Evolutionary conservation across 768 basidiomycete genomes (phyloP).

Genomic region (Tricholoma matsutake): DNA sequence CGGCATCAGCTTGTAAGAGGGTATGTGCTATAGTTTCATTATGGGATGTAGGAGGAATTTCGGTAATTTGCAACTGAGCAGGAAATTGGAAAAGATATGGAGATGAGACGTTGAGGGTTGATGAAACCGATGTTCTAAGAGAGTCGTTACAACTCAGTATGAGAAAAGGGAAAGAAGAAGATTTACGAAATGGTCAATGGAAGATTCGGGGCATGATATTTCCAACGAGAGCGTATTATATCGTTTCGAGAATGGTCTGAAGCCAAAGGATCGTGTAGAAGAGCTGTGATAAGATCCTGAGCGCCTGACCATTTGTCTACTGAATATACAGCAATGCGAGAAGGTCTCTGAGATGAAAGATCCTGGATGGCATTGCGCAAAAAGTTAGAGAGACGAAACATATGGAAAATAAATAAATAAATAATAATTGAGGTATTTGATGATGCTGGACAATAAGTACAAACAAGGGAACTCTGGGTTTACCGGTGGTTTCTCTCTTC

Average conservation of each 20-base stretch:
- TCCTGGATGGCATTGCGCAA: constrained; percentile 35
- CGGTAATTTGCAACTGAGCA: constrained; percentile 46
- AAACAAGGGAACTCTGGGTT: not conserved
- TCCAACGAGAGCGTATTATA: constrained; percentile 50
- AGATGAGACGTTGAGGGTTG: constrained; percentile 31
- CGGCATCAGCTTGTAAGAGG: constrained; percentile 51
- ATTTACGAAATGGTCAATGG: constrained; percentile 40
- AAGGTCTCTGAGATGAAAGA: constrained; percentile 32
- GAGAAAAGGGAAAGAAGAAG: constrained; percentile 28
- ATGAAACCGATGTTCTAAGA: not conserved
- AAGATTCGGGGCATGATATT: constrained; percentile 16
- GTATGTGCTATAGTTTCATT: constrained; percentile 12
- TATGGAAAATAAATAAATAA: not conserved
- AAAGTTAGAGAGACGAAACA: constrained; percentile 21
- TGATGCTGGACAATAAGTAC: not conserved
- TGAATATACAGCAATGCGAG: constrained; percentile 56
- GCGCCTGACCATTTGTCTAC: constrained; percentile 52
- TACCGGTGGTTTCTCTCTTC: not conserved
- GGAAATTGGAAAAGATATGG: constrained; percentile 57
- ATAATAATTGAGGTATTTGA: not conserved
- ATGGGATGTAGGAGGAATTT: constrained; percentile 25
- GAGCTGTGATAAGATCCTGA: constrained; percentile 60
- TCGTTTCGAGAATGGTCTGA: constrained; percentile 45
- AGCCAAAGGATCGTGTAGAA: constrained; percentile 68
- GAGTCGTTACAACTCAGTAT: not conserved